A percentile compares a stretch with the other conserved stretches of the same genome.
These are phyloP conservation scores for Solanum tarijense DNA, from an alignment of 257 asterid species.

Conservation along the genomic window DNA sequence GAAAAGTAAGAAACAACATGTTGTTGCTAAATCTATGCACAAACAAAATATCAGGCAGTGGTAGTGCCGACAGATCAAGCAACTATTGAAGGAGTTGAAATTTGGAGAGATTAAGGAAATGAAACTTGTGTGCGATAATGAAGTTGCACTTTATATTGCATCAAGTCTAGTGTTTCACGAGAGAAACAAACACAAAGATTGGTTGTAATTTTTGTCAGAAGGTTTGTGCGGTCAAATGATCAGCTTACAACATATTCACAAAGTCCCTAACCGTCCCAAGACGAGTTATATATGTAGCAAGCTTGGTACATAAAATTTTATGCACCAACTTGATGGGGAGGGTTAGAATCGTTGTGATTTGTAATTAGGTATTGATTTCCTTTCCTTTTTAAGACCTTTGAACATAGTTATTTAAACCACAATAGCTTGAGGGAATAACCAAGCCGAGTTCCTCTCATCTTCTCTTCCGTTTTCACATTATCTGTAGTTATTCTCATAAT, in stretches of 20 bases:
- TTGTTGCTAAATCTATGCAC: not conserved
- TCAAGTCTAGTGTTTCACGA: not conserved
- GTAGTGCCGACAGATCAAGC: not conserved
- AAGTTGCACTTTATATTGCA: not conserved
- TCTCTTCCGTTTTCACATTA: not conserved
- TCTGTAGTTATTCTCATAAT: not conserved
- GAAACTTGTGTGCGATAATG: not conserved
- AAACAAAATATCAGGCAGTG: not conserved
- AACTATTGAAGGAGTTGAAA: not conserved
- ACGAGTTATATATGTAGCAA: not conserved
- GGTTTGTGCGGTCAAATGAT: not conserved
- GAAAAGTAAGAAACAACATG: not conserved
- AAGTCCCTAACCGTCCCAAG: not conserved
- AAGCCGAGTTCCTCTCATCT: not conserved
- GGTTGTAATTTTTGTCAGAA: not conserved
- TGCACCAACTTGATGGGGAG: not conserved
- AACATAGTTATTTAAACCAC: not conserved
- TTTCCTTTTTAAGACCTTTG: not conserved
- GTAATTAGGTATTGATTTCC: not conserved
- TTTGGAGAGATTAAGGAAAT: not conserved
- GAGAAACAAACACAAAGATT: not conserved
- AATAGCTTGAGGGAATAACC: not conserved
- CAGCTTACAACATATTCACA: not conserved
- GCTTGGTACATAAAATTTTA: not conserved
- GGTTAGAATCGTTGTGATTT: not conserved